phyloP scores from a whole-genome alignment of 331 rosid species.

The Telfairia occidentalis region DNA sequence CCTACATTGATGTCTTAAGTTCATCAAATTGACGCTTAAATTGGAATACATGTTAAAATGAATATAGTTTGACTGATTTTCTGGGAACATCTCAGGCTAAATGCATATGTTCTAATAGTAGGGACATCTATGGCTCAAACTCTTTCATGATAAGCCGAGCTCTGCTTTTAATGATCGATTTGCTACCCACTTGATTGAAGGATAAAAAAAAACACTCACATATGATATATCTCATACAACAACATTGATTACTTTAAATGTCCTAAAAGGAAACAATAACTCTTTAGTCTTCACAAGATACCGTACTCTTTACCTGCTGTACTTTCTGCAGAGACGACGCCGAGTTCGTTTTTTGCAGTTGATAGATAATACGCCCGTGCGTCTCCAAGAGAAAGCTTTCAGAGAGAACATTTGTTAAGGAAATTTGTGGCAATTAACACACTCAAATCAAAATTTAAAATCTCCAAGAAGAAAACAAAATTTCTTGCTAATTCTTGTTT shows the following conservation, averaged over 20 bases:
- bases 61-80: too few relatives aligned
- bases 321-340: conserved; percentile 85
- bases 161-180: neutral
- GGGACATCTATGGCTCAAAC: neutral
- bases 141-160: neutral
- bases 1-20: neutral
- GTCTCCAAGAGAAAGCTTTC: conserved; percentile 85
- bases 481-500: neutral
- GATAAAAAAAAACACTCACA: neutral
- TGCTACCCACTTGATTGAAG: neutral
- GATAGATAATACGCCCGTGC: conserved; percentile 80
- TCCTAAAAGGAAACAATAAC: neutral
- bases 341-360: conserved; percentile 86
- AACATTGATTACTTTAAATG: neutral
- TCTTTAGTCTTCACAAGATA: neutral
- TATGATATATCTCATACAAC: neutral
- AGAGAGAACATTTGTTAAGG: conserved; percentile 19
- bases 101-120: neutral
- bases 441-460: neutral
- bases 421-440: neutral
- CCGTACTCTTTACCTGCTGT: conserved; percentile 39
- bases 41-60: neutral
- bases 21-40: neutral
- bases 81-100: neutral
- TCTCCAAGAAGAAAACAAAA: neutral